Conservation (phyloP, 2,329 filamentous ascomycete genomes). For the Claviceps digitariae region DNA sequence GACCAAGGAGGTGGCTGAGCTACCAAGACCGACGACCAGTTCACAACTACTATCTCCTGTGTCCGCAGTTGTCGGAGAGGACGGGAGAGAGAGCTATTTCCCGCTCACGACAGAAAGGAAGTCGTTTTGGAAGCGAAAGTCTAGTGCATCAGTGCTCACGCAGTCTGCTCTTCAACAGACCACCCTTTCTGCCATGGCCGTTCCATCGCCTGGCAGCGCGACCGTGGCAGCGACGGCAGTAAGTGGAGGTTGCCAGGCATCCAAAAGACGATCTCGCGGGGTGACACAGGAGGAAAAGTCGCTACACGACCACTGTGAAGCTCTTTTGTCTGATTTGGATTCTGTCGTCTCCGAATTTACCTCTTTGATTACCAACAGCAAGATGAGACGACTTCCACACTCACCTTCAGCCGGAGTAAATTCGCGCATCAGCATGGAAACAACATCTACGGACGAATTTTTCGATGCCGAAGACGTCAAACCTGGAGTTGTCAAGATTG, state of each 20-base stretch:
- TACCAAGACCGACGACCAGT: constrained; percentile 15
- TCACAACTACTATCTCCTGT: constrained; percentile 27
- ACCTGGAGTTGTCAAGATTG: constrained; percentile 62
- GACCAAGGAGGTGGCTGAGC: constrained; percentile 67
- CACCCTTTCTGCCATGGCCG: constrained; percentile 25
- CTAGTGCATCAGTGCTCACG: constrained; percentile 38
- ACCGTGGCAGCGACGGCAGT: constrained; percentile 16
- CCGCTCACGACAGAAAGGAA: constrained; percentile 40
- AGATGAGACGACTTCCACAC: constrained; percentile 52
- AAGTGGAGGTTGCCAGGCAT: constrained; percentile 18
- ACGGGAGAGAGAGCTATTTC: constrained; percentile 39
- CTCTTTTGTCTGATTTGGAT: constrained; percentile 75
- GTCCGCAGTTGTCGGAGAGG: constrained; percentile 19
- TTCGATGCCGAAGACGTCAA: constrained; percentile 68
- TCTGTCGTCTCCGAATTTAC: constrained; percentile 73
- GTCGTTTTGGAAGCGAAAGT: constrained; percentile 87
- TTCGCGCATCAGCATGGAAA: constrained; percentile 60
- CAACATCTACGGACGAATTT: constrained; percentile 73
- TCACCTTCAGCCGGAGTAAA: constrained; percentile 33
- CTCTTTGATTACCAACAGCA: constrained; percentile 61
- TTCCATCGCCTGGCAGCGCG: constrained; percentile 27
- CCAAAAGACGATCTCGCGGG: constrained; percentile 23
- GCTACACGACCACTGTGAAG: constrained; percentile 70
- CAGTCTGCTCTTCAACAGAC: constrained; percentile 27
- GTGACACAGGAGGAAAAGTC: constrained; percentile 43